These are phyloP conservation scores for Neofusicoccum cordaticola DNA, from an alignment of 2,329 filamentous ascomycete genomes.

Conservation along the genomic window DNA sequence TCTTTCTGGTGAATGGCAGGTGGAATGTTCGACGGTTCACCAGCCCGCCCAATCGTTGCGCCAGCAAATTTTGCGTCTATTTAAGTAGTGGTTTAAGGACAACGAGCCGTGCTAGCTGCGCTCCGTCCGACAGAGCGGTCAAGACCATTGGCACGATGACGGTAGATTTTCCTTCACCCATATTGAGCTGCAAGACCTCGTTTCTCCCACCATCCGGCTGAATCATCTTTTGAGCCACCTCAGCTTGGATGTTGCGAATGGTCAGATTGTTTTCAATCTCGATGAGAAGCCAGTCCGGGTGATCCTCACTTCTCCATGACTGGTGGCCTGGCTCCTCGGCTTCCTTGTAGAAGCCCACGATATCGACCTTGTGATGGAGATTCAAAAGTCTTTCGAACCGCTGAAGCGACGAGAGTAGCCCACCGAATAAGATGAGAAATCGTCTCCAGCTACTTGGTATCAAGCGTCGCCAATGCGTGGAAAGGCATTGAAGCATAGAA, in stretches of 20 bases:
- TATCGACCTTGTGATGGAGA: background rate
- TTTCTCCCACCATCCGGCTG: background rate
- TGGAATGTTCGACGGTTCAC: background rate
- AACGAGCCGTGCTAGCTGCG: conserved; percentile 55
- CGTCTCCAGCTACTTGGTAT: background rate
- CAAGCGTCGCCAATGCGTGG: background rate
- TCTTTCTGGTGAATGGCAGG: conserved; percentile 18
- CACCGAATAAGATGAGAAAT: background rate
- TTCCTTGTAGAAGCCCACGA: conserved; percentile 5
- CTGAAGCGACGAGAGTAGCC: background rate
- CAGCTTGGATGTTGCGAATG: conserved; percentile 58
- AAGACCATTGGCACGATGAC: conserved; percentile 33
- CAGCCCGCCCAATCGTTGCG: conserved; percentile 55
- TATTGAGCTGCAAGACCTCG: conserved; percentile 33
- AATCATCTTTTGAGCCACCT: conserved; percentile 58
- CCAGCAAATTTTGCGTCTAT: conserved; percentile 60
- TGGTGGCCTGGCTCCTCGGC: conserved; percentile 43
- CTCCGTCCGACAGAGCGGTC: conserved; percentile 48
- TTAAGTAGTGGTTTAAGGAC: conserved; percentile 60
- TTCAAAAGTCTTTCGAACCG: background rate
- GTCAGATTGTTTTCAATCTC: conserved; percentile 63
- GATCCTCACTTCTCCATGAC: conserved; percentile 53
- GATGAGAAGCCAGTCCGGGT: conserved; percentile 61
- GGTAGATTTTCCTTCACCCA: conserved; percentile 35
- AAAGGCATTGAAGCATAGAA: background rate